Evolutionary conservation across 805 yeast genomes (phyloP), one percentile per base, ranked within the genome.

Genomic region (Cyberlindnera nakhonratchasimensis): DNA sequence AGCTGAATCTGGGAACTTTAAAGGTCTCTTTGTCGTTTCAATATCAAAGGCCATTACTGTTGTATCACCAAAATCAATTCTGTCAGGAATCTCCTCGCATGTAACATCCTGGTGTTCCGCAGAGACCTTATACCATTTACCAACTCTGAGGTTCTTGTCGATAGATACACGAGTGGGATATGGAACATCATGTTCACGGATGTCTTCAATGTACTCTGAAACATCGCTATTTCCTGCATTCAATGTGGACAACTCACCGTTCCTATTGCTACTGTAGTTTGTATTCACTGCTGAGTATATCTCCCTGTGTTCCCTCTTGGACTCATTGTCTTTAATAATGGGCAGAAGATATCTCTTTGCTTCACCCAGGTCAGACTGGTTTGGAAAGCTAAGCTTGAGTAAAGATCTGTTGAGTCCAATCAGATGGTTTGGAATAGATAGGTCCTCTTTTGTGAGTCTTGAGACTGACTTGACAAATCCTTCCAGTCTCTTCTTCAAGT

Each of bases 11-110:
- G 99, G 99, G 53, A 93, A 93, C 61, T 93, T 95, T 46, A 93
- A 72, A 2, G 98, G 98, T 11, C 95, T 88, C 61, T 93, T 93
- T 12, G 97, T 88, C 1, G 99, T 93, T 70, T 93, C 99, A 42
- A 93, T 93, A 74, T 93, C 99, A 60, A 87, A 93, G 0, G 99
- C 99, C 57, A 93, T 62, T 1, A 95, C 91, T 7, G 93, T 96
- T 0, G 98, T 98, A 61, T 93, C 99, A 4, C 99, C 96, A 65
- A 95, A 95, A 29, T 95, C 95, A 37, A 90, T 82, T 53, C 84
- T 81, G 24, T 85, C 88, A 14, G 73, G 69, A 46, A 81, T 76
- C 55, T 82, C 89, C 14, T 66, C 70, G 21, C 86, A 62, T 9
- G 64, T 65, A 4, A 80, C 66, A 12, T 71, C 69, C 0, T 82